Percentiles rank a stretch among this genome's conserved stretches.
These are phyloP conservation scores for Oemleria cerasiformis DNA, from an alignment of 306 rosid species.

Conservation along the genomic window DNA sequence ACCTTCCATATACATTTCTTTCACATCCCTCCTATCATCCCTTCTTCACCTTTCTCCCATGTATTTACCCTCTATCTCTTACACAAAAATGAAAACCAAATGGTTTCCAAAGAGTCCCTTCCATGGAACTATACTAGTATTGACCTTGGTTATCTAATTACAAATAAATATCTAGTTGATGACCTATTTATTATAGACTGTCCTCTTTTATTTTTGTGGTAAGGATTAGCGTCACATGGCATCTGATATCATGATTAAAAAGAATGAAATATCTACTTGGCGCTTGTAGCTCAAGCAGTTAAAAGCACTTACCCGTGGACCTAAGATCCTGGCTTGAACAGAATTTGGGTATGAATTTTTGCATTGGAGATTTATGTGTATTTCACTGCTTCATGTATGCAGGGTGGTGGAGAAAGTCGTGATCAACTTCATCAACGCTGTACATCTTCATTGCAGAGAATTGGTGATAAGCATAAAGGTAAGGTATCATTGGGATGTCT, in stretches of 20 bases:
- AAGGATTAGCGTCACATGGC: neutral
- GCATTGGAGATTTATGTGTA: conserved; percentile 16
- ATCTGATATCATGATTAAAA: neutral
- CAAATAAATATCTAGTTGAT: neutral
- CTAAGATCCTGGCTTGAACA: no score
- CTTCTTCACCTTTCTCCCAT: no score
- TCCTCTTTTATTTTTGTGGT: neutral
- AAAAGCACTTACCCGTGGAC: no score
- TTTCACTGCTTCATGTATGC: conserved; percentile 20
- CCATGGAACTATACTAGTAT: neutral
- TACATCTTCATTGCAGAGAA: conserved; percentile 59
- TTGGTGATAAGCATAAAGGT: conserved; percentile 80
- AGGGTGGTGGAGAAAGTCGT: conserved; percentile 97
- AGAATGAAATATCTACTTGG: neutral
- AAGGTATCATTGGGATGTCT: conserved; percentile 6
- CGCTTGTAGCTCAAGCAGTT: no score
- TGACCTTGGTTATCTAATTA: conserved; percentile 1
- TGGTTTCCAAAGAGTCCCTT: no score
- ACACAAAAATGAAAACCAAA: no score
- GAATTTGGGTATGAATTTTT: neutral
- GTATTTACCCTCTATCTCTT: no score
- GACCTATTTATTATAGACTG: neutral
- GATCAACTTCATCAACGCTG: conserved; percentile 72
- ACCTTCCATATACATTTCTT: no score
- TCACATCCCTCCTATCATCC: no score